Evolutionary conservation across 371 early-diverging fungal genomes (phyloP).

Genomic region (Syncephalis plumigaleata): DNA sequence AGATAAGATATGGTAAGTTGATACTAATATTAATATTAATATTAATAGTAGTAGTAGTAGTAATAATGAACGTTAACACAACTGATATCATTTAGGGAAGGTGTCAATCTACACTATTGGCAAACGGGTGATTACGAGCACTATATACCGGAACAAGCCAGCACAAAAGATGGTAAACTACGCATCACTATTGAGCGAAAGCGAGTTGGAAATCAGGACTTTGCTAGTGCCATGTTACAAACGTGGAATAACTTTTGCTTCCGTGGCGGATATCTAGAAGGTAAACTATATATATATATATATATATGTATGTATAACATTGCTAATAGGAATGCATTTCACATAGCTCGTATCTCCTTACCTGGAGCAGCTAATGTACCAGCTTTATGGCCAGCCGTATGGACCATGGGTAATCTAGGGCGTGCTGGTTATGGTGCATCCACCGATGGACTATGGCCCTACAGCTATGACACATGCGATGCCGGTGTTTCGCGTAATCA

Average conservation of each 20-base stretch:
- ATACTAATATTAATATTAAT: not conserved
- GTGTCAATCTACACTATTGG: constrained; percentile 31
- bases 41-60: not conserved
- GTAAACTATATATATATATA: constrained; percentile 5
- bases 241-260: constrained; percentile 44
- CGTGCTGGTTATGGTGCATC: constrained; percentile 32
- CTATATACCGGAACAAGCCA: constrained; percentile 21
- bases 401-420: constrained; percentile 35
- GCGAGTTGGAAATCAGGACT: constrained; percentile 17
- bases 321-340: not conserved
- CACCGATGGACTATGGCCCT: constrained; percentile 38
- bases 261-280: constrained; percentile 32
- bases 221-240: constrained; percentile 31
- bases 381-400: constrained; percentile 36
- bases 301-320: not conserved
- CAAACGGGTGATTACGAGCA: constrained; percentile 23
- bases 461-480: constrained; percentile 28
- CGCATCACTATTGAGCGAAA: constrained; percentile 20
- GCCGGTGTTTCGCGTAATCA: constrained; percentile 25
- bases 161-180: constrained; percentile 22
- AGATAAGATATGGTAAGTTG: constrained; percentile 19
- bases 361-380: constrained; percentile 20
- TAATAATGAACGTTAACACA: too few species aligned
- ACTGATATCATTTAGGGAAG: constrained; percentile 23
- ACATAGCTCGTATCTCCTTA: constrained; percentile 22